Base-by-base conservation (phyloP, 495 filamentous ascomycete genomes). In the Barbatosphaeria neglecta region DNA sequence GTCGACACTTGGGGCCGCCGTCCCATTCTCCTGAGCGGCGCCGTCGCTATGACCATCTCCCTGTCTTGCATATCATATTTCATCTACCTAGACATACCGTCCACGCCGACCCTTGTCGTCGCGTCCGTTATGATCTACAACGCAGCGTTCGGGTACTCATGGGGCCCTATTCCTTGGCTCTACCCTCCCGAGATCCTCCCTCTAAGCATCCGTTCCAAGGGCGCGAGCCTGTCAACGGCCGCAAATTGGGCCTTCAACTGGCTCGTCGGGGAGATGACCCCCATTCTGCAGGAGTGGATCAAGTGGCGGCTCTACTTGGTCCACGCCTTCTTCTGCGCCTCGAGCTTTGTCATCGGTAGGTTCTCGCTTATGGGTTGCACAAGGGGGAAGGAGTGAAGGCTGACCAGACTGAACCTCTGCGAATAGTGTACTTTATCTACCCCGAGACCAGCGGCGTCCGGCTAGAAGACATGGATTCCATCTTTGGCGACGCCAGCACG, bases 221-320 rank as follows among this genome's bases (percentile, higher is more conserved):
- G 92, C 49, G 93, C 92, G 41, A 95, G 90, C 69, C 68, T 98
- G 54, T 97, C 92, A 48, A 98, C 92, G 1, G 92, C 92, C 17
- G 76, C 89, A 8, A 98, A 98, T 59, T 98, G 93, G 93, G 87
- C 90, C 3, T 97, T 92, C 67, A 98, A 98, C 59, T 98, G 87
- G 85, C 73, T 97, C 5, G 93, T 97, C 22, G 93, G 92, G 37
- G 84, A 89, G 62, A 77, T 97, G 68, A 98, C 92, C 7, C 92
- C 92, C 2, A 76, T 97, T 49, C 70, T 97, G 37, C 92, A 97
- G 62, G 86, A 87, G 48, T 77, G 70, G 63, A 95, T 98, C 48
- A 78, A 80, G 50, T 97, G 92, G 93, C 79, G 90, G 39, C 66
- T 98, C 42, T 98, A 98, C 54, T 72, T 98, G 23, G 67, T 98